Evolutionary conservation across 2,329 filamentous ascomycete species (phyloP), one percentile per base, ranked within the genome.

Genomic region (Calonectria montana): DNA sequence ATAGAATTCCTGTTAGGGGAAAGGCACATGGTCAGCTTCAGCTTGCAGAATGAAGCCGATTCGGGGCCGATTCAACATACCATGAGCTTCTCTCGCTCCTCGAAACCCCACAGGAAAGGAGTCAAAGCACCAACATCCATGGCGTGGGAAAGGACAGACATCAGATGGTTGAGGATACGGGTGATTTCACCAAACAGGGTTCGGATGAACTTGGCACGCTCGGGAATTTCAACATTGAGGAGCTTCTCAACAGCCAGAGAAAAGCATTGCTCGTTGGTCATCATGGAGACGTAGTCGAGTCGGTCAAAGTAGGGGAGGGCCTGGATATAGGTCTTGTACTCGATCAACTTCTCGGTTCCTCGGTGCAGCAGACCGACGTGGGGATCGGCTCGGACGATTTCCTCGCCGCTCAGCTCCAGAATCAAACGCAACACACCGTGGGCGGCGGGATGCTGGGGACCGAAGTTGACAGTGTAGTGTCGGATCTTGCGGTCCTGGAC

Each of bases 51-150:
- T 25, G 31, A 29, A 15, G 16, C 27, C n/a, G 63, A 57, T 41
- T 23, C 43, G 18, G 27, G 37, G 8, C 25, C 29, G 62, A 16
- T n/a, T 6, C 15, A 25, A 82, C 91, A 83, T 89, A 98, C 96
- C 97, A 99, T 99, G 71, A 99, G 90, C 90, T 99, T 99, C 88
- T 99, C 97, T 90, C 97, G 94, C 88, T 99, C 97, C 87, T 99
- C 97, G 84, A 99, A 99, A 73, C 97, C 97, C 97, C 97, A 99
- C 87, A 99, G 85, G 91, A 99, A 99, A 78, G 97, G 97, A 70
- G 97, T 99, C 83, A 99, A 86, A 77, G 97, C 97, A 87, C 97
- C 97, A 83, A 99, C 97, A 85, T 99, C 97, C 97, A 98, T 98
- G 83, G 96, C 96, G 89, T 98, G 96, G 69, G 96, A 97, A 75